Evolutionary conservation across 1,284 basidiomycete genomes (phyloP).

Genomic region (Baeospora myosura): DNA sequence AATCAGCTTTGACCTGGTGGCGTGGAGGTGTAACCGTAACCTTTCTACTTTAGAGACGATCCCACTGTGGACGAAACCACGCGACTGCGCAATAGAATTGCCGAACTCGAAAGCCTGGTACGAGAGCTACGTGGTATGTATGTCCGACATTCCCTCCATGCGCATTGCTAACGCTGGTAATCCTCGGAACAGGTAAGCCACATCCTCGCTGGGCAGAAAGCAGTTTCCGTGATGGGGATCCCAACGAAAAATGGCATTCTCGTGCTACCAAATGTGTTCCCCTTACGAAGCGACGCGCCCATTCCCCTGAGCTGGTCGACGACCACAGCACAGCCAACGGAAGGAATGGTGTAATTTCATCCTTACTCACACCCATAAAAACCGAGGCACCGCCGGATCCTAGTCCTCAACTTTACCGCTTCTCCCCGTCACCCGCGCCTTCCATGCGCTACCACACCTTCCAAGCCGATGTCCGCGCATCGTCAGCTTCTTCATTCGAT

Average conservation of each 20-base stretch:
- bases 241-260: constrained; percentile 78
- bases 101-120: constrained; percentile 84
- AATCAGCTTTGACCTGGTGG: constrained; percentile 11
- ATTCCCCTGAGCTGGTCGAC: constrained; percentile 31
- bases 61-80: constrained; percentile 78
- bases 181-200: constrained; percentile 57
- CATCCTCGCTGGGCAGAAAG: constrained; percentile 76
- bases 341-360: constrained; percentile 25
- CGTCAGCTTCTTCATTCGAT: constrained; percentile 16
- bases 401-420: constrained; percentile 49
- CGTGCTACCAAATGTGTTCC: constrained; percentile 60
- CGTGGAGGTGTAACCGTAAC: constrained; percentile 10
- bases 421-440: constrained; percentile 47
- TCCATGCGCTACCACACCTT: constrained; percentile 37
- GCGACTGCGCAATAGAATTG: constrained; percentile 75
- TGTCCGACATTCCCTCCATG: constrained; percentile 1
- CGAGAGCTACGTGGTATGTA: constrained; percentile 67
- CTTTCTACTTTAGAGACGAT: constrained; percentile 56
- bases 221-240: constrained; percentile 69
- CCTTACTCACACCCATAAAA: constrained; percentile 51
- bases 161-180: background rate
- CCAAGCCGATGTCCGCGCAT: constrained; percentile 27
- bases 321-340: constrained; percentile 22
- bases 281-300: constrained; percentile 30
- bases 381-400: constrained; percentile 44